Conservation (phyloP, 2,329 filamentous ascomycete species). For the Hansfordia pulvinata region DNA sequence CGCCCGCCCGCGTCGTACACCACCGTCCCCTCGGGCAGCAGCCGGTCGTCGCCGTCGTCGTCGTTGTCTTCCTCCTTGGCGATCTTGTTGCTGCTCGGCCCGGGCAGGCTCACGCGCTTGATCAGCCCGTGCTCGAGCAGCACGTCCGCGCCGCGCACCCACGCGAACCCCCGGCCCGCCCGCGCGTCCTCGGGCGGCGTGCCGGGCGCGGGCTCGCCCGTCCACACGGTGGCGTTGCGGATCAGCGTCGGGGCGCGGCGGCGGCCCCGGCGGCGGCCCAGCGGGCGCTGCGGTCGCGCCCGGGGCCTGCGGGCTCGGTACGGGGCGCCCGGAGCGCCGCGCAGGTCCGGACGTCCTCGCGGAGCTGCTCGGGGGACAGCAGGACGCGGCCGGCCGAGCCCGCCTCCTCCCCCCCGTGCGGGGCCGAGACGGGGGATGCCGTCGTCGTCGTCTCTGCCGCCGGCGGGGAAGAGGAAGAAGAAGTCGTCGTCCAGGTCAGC, state of each 20-base stretch:
- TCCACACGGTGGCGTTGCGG: slow-evolving; percentile 53
- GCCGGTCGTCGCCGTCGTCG: too few species aligned
- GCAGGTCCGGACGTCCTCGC: slow-evolving; percentile 41
- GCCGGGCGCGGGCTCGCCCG: slow-evolving; percentile 43
- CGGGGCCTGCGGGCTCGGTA: slow-evolving; percentile 37
- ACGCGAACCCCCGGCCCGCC: slow-evolving; percentile 44
- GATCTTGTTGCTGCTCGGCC: too few species aligned
- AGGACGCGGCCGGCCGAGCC: too few species aligned
- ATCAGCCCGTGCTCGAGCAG: slow-evolving; percentile 49
- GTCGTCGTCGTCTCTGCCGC: too few species aligned
- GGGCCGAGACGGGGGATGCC: too few species aligned
- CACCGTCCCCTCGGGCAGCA: too few species aligned
- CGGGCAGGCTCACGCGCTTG: slow-evolving; percentile 29
- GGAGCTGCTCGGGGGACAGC: slow-evolving; percentile 38
- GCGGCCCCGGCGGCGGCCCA: slow-evolving; percentile 45
- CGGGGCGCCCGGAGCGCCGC: slow-evolving; percentile 39
- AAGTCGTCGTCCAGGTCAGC: slow-evolving; percentile 9
- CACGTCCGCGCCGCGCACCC: slow-evolving; percentile 47
- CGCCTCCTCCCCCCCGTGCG: too few species aligned
- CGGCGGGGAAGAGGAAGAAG: slow-evolving; percentile 9
- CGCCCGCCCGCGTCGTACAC: slow-evolving; percentile 46
- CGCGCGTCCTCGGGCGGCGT: slow-evolving; percentile 38
- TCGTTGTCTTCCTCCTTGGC: slow-evolving; percentile 25
- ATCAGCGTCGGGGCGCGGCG: slow-evolving; percentile 47
- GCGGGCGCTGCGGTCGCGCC: slow-evolving; percentile 45